Percentiles rank a stretch among this genome's conserved stretches.
Conservation (phyloP, 139 green algal species). For the Chlorella sorokiniana region DNA sequence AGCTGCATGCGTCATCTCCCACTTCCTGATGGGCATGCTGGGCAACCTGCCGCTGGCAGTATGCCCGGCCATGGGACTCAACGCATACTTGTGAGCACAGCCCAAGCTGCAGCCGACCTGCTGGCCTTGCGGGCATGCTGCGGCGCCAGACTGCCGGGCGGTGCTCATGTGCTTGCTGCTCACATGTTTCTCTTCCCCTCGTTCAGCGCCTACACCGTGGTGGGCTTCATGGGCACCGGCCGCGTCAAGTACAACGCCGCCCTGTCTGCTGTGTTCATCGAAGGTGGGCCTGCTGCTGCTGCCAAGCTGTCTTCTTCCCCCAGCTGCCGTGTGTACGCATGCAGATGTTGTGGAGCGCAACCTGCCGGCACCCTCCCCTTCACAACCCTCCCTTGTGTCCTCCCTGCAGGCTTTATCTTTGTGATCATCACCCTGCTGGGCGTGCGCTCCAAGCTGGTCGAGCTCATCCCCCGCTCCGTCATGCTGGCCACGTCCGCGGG, state of each 20-base stretch:
- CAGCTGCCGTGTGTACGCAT: background rate
- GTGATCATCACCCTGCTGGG: constrained; percentile 65
- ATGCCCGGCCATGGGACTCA: constrained; percentile 74
- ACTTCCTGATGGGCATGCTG: constrained; percentile 58
- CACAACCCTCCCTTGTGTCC: too few relatives aligned
- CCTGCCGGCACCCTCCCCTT: too few relatives aligned
- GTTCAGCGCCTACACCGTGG: constrained; percentile 64
- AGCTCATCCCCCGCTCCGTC: constrained; percentile 70
- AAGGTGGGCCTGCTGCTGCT: constrained; percentile 38
- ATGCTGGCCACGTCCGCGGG: constrained; percentile 72
- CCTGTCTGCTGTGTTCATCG: constrained; percentile 64
- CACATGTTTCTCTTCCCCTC: background rate
- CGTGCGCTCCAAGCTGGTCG: constrained; percentile 57
- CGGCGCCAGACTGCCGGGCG: background rate
- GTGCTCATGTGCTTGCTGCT: background rate
- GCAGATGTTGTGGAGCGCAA: too few relatives aligned
- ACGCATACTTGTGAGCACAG: constrained; percentile 74
- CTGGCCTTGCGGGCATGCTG: background rate
- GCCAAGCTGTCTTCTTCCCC: background rate
- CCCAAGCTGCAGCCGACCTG: background rate
- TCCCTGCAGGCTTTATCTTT: constrained; percentile 57
- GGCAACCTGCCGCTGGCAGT: constrained; percentile 56
- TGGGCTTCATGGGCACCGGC: constrained; percentile 62
- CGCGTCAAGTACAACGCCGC: constrained; percentile 54
- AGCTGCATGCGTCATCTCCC: constrained; percentile 40